Percentiles rank a stretch among this genome's conserved stretches.
Conservation (phyloP, 2,329 filamentous ascomycete species). For the Sporothrix humicola region DNA sequence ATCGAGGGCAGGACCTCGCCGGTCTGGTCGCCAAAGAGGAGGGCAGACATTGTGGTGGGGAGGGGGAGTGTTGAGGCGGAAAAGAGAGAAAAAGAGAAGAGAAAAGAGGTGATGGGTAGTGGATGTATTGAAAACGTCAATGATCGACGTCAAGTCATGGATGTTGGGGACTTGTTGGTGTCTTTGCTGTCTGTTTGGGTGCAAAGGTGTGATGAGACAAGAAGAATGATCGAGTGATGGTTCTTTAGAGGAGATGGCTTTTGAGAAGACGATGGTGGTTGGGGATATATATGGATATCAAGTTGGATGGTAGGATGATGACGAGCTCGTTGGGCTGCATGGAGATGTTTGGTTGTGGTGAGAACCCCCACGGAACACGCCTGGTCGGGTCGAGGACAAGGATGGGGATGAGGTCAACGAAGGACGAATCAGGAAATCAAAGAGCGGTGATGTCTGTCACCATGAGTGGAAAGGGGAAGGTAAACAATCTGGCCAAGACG, state of each 20-base stretch:
- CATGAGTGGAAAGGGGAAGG: no score
- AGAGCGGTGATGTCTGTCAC: background rate
- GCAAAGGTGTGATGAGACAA: background rate
- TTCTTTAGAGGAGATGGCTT: no score
- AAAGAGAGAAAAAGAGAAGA: background rate
- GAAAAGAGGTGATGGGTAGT: background rate
- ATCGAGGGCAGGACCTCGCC: conserved; percentile 23
- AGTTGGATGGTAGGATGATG: no score
- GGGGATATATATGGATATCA: background rate
- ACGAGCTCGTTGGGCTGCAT: no score
- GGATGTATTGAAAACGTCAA: background rate
- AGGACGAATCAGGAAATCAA: conserved; percentile 9
- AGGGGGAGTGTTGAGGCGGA: background rate
- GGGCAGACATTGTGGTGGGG: background rate
- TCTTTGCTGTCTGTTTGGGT: background rate
- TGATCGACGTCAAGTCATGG: conserved; percentile 19
- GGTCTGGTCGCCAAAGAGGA: conserved; percentile 24
- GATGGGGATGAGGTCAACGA: background rate
- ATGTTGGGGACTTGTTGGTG: background rate
- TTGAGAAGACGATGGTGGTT: background rate
- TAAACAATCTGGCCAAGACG: no score
- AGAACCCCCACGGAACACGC: background rate
- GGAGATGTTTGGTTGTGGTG: no score
- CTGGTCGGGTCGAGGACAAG: background rate
- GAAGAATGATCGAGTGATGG: background rate